phyloP scores from a whole-genome alignment of 805 yeast genomes.

The Vanderwaltozyma verrucispora region DNA sequence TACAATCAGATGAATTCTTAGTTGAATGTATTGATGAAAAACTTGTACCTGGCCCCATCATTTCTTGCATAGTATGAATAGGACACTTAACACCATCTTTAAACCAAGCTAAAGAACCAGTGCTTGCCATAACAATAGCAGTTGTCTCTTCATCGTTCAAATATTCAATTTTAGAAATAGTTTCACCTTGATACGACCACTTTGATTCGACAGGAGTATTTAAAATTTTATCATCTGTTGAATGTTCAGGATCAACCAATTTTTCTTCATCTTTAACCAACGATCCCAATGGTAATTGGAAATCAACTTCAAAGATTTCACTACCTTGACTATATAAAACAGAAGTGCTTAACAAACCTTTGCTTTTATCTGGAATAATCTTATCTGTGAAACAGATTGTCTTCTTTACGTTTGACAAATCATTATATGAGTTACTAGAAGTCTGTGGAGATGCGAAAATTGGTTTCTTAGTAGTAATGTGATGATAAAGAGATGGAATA shows the following conservation, averaged over 20 bases:
- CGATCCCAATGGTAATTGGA: constrained; percentile 22
- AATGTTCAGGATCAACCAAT: constrained; percentile 29
- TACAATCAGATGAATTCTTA: background rate
- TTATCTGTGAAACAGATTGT: constrained; percentile 18
- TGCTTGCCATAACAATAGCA: constrained; percentile 19
- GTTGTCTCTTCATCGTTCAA: constrained; percentile 21
- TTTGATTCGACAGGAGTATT: constrained; percentile 11
- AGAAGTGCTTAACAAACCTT: constrained; percentile 20
- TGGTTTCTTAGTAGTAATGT: constrained; percentile 29
- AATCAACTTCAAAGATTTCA: constrained; percentile 21
- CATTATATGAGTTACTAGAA: constrained; percentile 16
- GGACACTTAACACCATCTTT: constrained; percentile 19
- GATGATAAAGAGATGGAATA: constrained; percentile 58
- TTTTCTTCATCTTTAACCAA: constrained; percentile 2
- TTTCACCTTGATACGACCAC: constrained; percentile 24
- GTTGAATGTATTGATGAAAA: constrained; percentile 1
- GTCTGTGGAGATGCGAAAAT: constrained; percentile 12
- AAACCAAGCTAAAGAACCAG: constrained; percentile 28
- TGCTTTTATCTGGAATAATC: constrained; percentile 17
- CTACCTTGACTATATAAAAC: constrained; percentile 20
- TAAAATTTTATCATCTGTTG: constrained; percentile 14
- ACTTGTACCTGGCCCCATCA: constrained; percentile 12
- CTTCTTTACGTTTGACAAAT: constrained; percentile 10
- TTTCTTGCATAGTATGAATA: constrained; percentile 14
- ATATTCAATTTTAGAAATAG: constrained; percentile 14